Conservation (phyloP, 1,284 basidiomycete species). For the Fomitopsis pinicola region DNA sequence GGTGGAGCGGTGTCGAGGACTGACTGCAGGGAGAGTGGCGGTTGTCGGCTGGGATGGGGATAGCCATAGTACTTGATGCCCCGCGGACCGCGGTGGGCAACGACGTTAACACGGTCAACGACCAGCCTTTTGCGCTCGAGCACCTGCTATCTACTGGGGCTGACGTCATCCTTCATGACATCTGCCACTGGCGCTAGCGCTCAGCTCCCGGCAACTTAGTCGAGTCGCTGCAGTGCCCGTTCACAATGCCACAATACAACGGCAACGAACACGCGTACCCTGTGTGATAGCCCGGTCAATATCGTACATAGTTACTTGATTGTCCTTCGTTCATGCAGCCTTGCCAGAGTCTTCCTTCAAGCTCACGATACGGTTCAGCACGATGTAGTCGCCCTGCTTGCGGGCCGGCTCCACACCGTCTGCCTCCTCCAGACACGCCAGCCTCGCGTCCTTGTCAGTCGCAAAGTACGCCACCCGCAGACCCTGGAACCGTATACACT, state of each 20-base stretch:
- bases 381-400: conserved; percentile 70
- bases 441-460: conserved; percentile 79
- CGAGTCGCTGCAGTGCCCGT: no score
- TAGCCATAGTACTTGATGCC: background rate
- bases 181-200: background rate
- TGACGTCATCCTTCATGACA: background rate
- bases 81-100: background rate
- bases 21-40: background rate
- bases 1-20: background rate
- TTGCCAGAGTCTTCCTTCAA: conserved; percentile 97
- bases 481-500: conserved; percentile 95
- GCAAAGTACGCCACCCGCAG: conserved; percentile 95
- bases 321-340: conserved; percentile 25
- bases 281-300: background rate
- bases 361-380: conserved; percentile 92
- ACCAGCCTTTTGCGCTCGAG: background rate
- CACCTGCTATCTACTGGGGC: background rate
- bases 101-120: background rate
- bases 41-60: background rate
- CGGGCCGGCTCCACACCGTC: conserved; percentile 39
- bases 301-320: background rate
- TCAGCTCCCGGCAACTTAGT: no score
- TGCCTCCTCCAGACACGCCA: conserved; percentile 59
- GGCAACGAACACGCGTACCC: no score
- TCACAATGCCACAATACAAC: no score